These are phyloP conservation scores for Picea sitchensis DNA, from an alignment of 75 land plant species.

Conservation along the genomic window DNA sequence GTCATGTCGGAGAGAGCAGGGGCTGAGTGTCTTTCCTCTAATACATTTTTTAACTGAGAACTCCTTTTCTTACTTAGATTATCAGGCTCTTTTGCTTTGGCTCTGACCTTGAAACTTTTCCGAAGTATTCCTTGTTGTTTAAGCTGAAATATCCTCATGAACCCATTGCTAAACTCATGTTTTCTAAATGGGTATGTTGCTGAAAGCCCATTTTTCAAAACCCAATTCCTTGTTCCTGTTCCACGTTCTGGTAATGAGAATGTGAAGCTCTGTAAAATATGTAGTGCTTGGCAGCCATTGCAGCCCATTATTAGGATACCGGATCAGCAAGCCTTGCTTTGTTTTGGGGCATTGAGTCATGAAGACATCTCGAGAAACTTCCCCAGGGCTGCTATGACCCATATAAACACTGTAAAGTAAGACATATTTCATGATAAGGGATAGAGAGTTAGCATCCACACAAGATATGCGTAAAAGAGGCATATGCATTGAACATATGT, in stretches of 20 bases:
- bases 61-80: neutral
- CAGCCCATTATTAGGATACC: neutral
- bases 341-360: too few relatives aligned
- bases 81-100: neutral
- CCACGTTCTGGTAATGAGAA: neutral
- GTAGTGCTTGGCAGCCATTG: conserved; percentile 2
- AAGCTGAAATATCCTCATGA: neutral
- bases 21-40: neutral
- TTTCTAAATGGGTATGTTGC: neutral
- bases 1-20: neutral
- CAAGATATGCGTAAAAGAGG: too few relatives aligned
- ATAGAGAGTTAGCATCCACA: too few relatives aligned
- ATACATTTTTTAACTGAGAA: neutral
- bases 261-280: neutral
- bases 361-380: too few relatives aligned
- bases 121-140: neutral
- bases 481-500: too few relatives aligned
- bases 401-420: too few relatives aligned
- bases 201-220: neutral
- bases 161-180: neutral
- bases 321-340: too few relatives aligned
- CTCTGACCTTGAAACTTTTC: neutral
- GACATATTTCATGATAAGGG: too few relatives aligned
- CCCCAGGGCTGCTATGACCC: too few relatives aligned
- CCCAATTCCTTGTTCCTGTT: neutral